Conservation (phyloP, 495 filamentous ascomycete species). For the Annulohypoxylon moriforme region DNA sequence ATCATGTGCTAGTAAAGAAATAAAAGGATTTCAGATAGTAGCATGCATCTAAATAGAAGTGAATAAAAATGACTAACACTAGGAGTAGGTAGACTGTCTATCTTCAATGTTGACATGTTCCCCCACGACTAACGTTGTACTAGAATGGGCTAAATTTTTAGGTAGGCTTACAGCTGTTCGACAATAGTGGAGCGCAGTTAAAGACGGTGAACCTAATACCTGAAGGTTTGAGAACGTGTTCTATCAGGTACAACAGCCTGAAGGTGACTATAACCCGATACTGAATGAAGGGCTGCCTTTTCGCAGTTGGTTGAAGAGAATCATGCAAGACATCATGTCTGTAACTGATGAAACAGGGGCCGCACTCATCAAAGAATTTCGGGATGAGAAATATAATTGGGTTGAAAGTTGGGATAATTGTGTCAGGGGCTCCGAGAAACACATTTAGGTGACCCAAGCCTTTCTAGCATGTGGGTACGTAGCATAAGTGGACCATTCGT, state of each 20-base stretch:
- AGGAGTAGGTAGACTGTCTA: neutral
- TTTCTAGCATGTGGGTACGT: neutral
- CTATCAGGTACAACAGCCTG: neutral
- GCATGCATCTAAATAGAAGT: neutral
- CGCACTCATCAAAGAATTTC: neutral
- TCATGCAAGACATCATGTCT: constrained; percentile 14
- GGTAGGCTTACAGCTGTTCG: constrained; percentile 1
- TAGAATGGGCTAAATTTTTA: neutral
- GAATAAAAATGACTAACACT: neutral
- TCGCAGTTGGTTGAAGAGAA: neutral
- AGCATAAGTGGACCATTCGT: constrained; percentile 24
- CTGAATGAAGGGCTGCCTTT: neutral
- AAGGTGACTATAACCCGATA: neutral
- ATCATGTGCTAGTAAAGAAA: too few relatives aligned
- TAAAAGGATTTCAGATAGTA: too few relatives aligned
- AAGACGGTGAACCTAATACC: constrained; percentile 6
- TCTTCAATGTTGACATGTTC: neutral
- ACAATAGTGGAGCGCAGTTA: neutral
- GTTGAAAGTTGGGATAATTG: constrained; percentile 1
- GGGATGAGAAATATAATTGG: neutral
- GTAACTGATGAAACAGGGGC: constrained; percentile 13
- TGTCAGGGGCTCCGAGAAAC: constrained; percentile 18
- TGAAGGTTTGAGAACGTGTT: neutral
- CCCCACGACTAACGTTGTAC: neutral
- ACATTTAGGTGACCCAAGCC: neutral